A percentile compares a stretch with the other conserved stretches of the same genome.
Evolutionary conservation across 176 grass and related monocot genomes (phyloP).

Genomic region (Typha latifolia): DNA sequence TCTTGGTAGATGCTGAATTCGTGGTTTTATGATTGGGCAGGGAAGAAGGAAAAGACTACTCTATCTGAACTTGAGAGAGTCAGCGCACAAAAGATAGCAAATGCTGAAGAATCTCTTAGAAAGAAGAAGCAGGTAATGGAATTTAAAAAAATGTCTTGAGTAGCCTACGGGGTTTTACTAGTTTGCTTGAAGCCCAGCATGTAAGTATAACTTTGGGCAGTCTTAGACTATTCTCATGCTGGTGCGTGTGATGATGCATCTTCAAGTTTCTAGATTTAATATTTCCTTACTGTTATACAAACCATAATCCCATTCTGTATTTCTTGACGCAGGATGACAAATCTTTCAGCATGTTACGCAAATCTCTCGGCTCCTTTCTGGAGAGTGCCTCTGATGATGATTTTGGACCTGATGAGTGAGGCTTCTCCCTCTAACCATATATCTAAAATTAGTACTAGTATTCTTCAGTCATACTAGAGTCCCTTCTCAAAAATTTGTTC

Average conservation of each 20-base stretch:
- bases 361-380: constrained; percentile 79
- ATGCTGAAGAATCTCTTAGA: constrained; percentile 73
- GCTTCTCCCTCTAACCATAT: neutral
- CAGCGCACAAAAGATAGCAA: constrained; percentile 54
- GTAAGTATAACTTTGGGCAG: neutral
- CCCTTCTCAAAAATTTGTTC: no score
- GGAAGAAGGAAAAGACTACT: constrained; percentile 75
- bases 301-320: neutral
- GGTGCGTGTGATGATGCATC: no score
- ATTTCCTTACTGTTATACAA: no score
- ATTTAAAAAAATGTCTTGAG: neutral
- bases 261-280: no score
- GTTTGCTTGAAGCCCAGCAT: neutral
- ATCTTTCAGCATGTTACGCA: constrained; percentile 71
- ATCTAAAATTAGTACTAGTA: neutral
- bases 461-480: no score
- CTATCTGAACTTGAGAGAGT: constrained; percentile 73
- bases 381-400: constrained; percentile 66
- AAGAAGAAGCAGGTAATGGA: constrained; percentile 69
- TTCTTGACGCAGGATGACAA: constrained; percentile 57
- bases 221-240: no score
- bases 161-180: neutral
- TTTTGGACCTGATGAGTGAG: constrained; percentile 52
- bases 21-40: constrained; percentile 18
- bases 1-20: neutral